Base-by-base conservation (phyloP, 306 rosid genomes). In the Delonix regia region DNA sequence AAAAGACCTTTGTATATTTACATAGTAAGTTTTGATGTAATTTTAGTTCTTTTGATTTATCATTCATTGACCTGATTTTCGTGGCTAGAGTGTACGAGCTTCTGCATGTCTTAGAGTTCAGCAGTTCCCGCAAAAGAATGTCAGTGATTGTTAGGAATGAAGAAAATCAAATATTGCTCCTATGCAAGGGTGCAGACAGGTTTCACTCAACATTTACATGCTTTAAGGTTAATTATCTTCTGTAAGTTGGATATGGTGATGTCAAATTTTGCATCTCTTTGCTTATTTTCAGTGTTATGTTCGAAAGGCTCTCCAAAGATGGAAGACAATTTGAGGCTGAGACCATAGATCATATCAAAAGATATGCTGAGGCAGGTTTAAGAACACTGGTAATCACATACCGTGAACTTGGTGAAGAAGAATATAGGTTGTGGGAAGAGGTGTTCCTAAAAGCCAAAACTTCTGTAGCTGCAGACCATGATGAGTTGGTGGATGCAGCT, bases 141-240 rank as follows among this genome's bases (percentile, higher is more conserved):
- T 94, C 98, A 16, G 98, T 94, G 83, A 90, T 94, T 68, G 91
- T 94, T 41, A 90, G 90, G 86, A 84, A 81, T 77, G 84, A 60
- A 38, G 94, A 94, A 77, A 81, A 85, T 71, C 87, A 84, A 60
- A 64, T 88, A 21, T 80, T 94, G 72, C 97, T 91, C 82, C 85
- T 94, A 73, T 83, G 92, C 93, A 94, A 94, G 88, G 98, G 98
- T 71, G 98, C 97, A 19, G 98, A 94, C 90, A 93, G 97, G 98
- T 93, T 86, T 84, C 82, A 74, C 72, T 71, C 52, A 60, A 42
- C 60, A 77, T 69, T 55, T 68, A 56, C 64, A 55, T 80, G 51
- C 74, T 74, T 73, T 75, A 45, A 68, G 28, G 55, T 67, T 74
- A 62, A 57, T 18, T 33, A 39, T 30, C 55, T 75, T 69, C 67